Evolutionary conservation across 805 yeast species (phyloP), one percentile per base, ranked within the genome.

Genomic region (Yueomyces sp.): DNA sequence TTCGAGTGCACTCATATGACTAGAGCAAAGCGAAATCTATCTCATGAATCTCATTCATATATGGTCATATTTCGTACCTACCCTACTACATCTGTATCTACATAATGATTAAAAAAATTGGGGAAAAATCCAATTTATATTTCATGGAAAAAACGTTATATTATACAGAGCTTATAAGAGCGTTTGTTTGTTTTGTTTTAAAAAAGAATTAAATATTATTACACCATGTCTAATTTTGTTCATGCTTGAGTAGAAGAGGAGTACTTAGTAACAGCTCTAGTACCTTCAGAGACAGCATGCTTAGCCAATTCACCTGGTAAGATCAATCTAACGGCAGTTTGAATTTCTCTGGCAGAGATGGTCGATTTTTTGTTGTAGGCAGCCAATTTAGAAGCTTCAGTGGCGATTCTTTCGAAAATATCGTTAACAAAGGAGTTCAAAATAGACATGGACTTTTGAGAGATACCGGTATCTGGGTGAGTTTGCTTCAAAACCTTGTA

Each of bases 391-490:
- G 96, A 88, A 60, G 96, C 96, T 76, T 88, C 96, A 60, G 90
- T 72, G 59, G 96, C 96, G 62, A 90, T 84, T 77, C 97, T 88
- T 77, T 88, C 96, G 66, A 88, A 90, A 66, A 88, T 86, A 72
- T 90, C 96, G 73, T 87, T 88, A 59, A 90, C 96, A 60, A 90
- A 90, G 39, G 96, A 90, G 83, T 90, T 90, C 90, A 90, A 81
- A 69, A 90, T 90, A 54, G 95, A 86, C 95, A 90, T 90, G 53
- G 97, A 95, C 68, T 86, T 85, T 74, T 87, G 95, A 60, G 97
- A 88, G 67, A 90, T 90, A 85, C 96, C 97, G 52, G 97, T 90
- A 69, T 90, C 96, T 70, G 96, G 97, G 73, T 90, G 97, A 51
- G 96, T 88, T 79, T 90, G 96, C 74, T 88, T 88, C 68, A 90